Evolutionary conservation across 192 early-diverging fungal genomes (phyloP).

Genomic region (Phlyctochytrium arcticum): DNA sequence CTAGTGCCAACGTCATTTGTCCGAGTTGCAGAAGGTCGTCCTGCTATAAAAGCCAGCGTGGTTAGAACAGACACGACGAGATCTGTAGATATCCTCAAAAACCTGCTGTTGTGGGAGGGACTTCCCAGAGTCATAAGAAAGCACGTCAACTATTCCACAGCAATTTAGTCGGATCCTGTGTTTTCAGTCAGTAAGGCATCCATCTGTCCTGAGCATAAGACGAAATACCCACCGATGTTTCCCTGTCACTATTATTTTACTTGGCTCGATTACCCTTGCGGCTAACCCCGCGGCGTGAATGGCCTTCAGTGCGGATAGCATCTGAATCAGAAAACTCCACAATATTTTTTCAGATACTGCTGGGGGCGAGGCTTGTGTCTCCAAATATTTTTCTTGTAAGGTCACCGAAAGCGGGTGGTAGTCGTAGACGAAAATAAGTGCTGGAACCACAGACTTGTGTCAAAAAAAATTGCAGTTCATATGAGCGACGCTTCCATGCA

Average conservation of each 20-base stretch:
- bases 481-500: slow-evolving; percentile 8
- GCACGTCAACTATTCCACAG: slow-evolving; percentile 70
- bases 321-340: slow-evolving; percentile 80
- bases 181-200: not conserved
- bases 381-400: slow-evolving; percentile 64
- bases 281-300: slow-evolving; percentile 83
- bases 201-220: slow-evolving; percentile 39
- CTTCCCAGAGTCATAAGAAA: slow-evolving; percentile 68
- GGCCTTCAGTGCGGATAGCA: slow-evolving; percentile 70
- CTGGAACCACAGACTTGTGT: slow-evolving; percentile 25
- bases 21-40: slow-evolving; percentile 82
- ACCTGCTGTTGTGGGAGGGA: slow-evolving; percentile 59
- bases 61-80: not conserved
- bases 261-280: slow-evolving; percentile 69
- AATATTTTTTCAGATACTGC: slow-evolving; percentile 63
- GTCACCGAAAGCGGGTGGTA: slow-evolving; percentile 83
- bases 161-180: slow-evolving; percentile 66
- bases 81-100: not conserved
- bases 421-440: slow-evolving; percentile 96
- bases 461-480: no score
- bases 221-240: slow-evolving; percentile 79
- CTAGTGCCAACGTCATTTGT: slow-evolving; percentile 70
- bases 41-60: slow-evolving; percentile 51
- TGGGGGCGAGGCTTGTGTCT: slow-evolving; percentile 27
- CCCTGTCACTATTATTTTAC: slow-evolving; percentile 80